Evolutionary conservation across 768 basidiomycete genomes (phyloP), one percentile per base, ranked within the genome.

Genomic region (Tricholoma matsutake): DNA sequence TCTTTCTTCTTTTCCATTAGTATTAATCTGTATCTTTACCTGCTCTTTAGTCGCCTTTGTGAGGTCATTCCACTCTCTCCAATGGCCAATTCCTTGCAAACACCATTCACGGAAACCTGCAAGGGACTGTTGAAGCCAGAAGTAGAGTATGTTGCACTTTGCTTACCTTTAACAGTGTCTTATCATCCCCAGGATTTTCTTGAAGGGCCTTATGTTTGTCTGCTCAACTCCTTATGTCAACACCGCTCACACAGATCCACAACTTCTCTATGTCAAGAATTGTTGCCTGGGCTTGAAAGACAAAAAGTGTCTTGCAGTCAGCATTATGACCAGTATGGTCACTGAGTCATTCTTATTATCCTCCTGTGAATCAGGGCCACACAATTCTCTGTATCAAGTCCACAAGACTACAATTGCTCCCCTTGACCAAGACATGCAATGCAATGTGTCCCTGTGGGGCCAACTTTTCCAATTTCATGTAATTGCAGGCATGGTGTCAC

Each of bases 401-500:
- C 8, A 8, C 11, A 34, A 34, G 2, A 34, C 4, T 34, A 47
- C 14, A 16, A 61, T 61, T 51, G 45, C 28, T 18, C 60, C 56
- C 13, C 57, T 61, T 39, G 41, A 47, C 22, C 57, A 61, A 45
- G 61, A 61, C 14, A 57, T 57, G 47, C 11, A 47, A 20, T 14
- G 49, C 6, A 56, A 61, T 39, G 32, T 47, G 20, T 51, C 56
- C 6, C 34, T 61, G 43, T 61, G 60, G 60, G 60, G 60, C 16
- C 54, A 57, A 10, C 22, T 57, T 32, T 52, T 61, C 39, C 16
- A 51, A 22, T 61, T 61, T 35, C 18, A 41, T n/a, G 16, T 41
- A n/a, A 43, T 57, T 10, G 25, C 55, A 18, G 60, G 39, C n/a
- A 29, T 55, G 22, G 60, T 49, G 11, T 61, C 60, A 11, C 22